Evolutionary conservation across 208 protist genomes (phyloP), one percentile per base, ranked within the genome.

Genomic region (Leishmania martiniquensis): DNA sequence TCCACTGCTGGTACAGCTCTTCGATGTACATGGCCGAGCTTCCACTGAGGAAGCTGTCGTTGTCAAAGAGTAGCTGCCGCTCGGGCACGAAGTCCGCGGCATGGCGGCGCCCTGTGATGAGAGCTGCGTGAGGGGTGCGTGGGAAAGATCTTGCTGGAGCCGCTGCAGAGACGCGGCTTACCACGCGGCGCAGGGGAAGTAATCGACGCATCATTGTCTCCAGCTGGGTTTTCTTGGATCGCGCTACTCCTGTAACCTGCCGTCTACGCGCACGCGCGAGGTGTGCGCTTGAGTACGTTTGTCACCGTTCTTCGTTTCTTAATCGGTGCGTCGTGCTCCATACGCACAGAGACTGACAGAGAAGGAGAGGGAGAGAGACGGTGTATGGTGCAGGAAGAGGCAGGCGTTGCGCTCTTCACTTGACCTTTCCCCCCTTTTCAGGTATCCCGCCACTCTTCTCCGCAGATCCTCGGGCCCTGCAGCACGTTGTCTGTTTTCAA

Each of bases 31-130:
- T 90, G 29, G 93, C 90, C 13, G 90, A 90, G 51, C 73, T 88
- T 22, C 92, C 94, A 76, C 77, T 93, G 32, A 98, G 84, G 76
- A 97, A 98, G 80, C 83, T 94, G 72, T 98, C 94, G 84, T 94
- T 92, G 63, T 88, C 87, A 73, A 89, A 90, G 32, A 98, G 85
- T n/a, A 92, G 85, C 34, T 90, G 83, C 20, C 91, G 88, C 63
- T 75, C 80, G 2, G 89, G 83, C 49, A 84, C 84, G 37, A 49
- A 59, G 42, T 72, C 82, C 73, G 80, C 77, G 25, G 75, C 51
- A 52, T 78, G 77, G 34, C 75, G 77, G 60, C 67, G 72, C 20
- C 68, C 52, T 44, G 55, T 52, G 51, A 39, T 49, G 29, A 80
- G 68, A 60, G 80, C 25, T 42, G 65, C 34, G 44, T 68, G 49